phyloP scores from a whole-genome alignment of 73 alveolate species.

The Stentor coeruleus region DNA sequence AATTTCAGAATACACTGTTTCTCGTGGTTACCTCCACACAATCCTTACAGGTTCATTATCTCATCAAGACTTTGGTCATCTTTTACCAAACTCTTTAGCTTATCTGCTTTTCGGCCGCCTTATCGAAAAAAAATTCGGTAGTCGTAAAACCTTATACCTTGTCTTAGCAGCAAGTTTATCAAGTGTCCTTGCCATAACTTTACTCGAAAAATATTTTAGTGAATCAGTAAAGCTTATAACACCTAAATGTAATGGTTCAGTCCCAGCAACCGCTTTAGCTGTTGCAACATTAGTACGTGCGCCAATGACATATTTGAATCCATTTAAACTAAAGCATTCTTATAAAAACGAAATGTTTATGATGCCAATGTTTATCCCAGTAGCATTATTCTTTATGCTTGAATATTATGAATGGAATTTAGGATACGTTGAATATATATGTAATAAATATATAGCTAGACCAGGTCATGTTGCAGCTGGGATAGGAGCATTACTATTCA shows the following conservation, averaged over 20 bases:
- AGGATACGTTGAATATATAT: neutral
- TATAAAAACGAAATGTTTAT: neutral
- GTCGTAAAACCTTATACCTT: neutral
- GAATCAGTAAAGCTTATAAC: neutral
- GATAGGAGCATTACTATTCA: neutral
- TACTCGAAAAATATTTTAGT: neutral
- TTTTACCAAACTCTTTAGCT: neutral
- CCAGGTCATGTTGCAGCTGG: neutral
- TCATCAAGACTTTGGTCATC: neutral
- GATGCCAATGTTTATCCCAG: slow-evolving; percentile 13
- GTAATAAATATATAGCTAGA: neutral
- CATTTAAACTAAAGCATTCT: neutral
- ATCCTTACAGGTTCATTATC: neutral
- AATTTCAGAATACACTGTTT: neutral
- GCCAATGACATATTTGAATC: neutral
- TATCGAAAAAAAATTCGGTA: neutral
- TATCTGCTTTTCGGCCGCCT: neutral
- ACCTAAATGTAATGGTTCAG: neutral
- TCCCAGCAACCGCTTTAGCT: slow-evolving; percentile 1
- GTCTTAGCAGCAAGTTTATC: neutral
- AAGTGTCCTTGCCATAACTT: neutral
- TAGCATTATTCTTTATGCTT: neutral
- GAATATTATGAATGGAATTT: neutral
- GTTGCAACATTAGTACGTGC: neutral
- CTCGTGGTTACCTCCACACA: neutral